Evolutionary conservation across 2,329 filamentous ascomycete species (phyloP).

Genomic region (Hypoxylon rubiginosum): DNA sequence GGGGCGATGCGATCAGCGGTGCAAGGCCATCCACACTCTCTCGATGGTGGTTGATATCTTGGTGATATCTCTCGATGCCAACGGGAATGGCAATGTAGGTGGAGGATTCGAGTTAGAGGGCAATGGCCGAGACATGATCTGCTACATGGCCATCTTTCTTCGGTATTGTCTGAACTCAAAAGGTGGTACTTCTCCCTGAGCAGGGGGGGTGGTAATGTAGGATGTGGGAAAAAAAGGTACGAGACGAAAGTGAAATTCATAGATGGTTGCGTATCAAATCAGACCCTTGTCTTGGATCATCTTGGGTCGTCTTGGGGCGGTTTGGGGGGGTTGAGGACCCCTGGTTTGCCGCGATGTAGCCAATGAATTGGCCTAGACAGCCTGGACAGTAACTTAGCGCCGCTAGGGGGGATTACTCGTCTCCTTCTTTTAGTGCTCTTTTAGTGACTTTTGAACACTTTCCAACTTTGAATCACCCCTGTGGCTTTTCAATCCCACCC

Average conservation of each 20-base stretch:
- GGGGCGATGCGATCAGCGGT: conserved; percentile 33
- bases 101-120: conserved; percentile 21
- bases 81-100: conserved; percentile 22
- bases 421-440: conserved; percentile 28
- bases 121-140: conserved; percentile 57
- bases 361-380: conserved; percentile 35
- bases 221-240: conserved; percentile 34
- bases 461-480: conserved; percentile 4
- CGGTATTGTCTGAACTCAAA: conserved; percentile 42
- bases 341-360: conserved; percentile 26
- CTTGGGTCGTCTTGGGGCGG: conserved; percentile 2
- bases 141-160: conserved; percentile 49
- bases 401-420: conserved; percentile 15
- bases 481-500: conserved; percentile 15
- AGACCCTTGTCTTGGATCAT: conserved; percentile 13
- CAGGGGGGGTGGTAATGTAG: conserved; percentile 20
- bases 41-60: conserved; percentile 9
- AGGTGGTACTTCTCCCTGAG: conserved; percentile 36
- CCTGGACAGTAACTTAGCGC: conserved; percentile 23
- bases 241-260: conserved; percentile 31
- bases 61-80: conserved; percentile 8
- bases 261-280: conserved; percentile 38
- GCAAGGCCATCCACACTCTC: conserved; percentile 33
- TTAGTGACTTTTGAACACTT: conserved; percentile 20
- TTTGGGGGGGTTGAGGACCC: conserved; percentile 22